phyloP scores from a whole-genome alignment of 2,329 filamentous ascomycete genomes.

The Stenocarpella maydis region DNA sequence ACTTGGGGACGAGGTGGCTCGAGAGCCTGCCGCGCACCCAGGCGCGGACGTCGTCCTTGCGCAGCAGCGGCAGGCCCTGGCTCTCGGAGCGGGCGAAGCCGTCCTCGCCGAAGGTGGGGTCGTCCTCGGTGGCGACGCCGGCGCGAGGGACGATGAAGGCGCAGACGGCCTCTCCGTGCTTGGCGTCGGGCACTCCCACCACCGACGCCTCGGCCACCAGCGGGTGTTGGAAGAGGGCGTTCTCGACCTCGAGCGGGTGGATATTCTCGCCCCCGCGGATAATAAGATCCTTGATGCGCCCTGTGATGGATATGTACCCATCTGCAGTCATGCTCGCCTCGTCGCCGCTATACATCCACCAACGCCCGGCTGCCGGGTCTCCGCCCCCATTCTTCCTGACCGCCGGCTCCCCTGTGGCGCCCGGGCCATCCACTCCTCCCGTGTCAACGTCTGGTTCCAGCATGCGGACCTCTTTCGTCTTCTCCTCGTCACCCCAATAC shows the following conservation, averaged over 20 bases:
- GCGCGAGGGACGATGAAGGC: conserved; percentile 75
- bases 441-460: conserved; percentile 45
- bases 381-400: not conserved
- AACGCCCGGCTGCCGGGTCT: conserved; percentile 56
- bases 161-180: conserved; percentile 86
- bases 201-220: conserved; percentile 80
- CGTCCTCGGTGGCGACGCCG: conserved; percentile 44
- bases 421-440: conserved; percentile 34
- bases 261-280: conserved; percentile 97
- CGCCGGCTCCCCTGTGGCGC: conserved; percentile 32
- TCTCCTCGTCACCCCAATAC: conserved; percentile 80
- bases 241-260: conserved; percentile 91
- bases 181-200: conserved; percentile 82
- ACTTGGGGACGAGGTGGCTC: conserved; percentile 83
- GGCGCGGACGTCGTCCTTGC: conserved; percentile 65
- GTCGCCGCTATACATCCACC: conserved; percentile 95
- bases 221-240: conserved; percentile 79
- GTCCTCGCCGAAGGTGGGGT: conserved; percentile 36
- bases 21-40: conserved; percentile 78
- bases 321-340: conserved; percentile 85
- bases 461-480: conserved; percentile 72
- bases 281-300: conserved; percentile 93
- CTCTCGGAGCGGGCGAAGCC: conserved; percentile 36
- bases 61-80: conserved; percentile 47
- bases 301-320: conserved; percentile 89